Base-by-base conservation (phyloP, 2,329 filamentous ascomycete genomes). In the Coniochaeta sp. region DNA sequence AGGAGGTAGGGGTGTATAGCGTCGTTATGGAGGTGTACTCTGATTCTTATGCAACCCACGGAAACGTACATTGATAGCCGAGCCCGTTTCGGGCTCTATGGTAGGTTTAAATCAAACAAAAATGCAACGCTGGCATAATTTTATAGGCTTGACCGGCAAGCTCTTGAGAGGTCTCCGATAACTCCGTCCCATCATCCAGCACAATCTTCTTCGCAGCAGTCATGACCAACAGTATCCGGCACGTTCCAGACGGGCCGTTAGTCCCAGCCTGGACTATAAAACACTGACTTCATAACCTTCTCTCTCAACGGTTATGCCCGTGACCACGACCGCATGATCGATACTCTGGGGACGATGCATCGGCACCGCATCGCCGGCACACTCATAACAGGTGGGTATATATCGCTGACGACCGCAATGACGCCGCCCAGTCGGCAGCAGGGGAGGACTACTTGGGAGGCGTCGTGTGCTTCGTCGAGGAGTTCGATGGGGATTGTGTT, bases 301-400 rank as follows among this genome's bases (percentile, higher is more conserved):
- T 71, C 70, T 48, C 69, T 70, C 6, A 4, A 69, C 67, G 6
- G 74, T 65, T 51, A 66, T 63, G 2, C 72, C 72, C 7, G 64
- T 60, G 7, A 75, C 14, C 14, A 76, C 62, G 27, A 69, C 58
- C 14, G 57, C 60, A 50, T 73, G 74, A 56, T 75, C 71, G 8
- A 71, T 55, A 47, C 63, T 72, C 30, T 63, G 48, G 1, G 71
- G 74, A 12, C 71, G 69, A 54, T 74, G 72, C 65, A 73, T 69
- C 1, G 70, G 71, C 67, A 63, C 0, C 70, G 68, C 3, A 14
- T 10, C n/a, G 12, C 38, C 38, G 12, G 12, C n/a, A n/a, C n/a
- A n/a, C n/a, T n/a, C n/a, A 70, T 53, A 8, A 56, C 31, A 56
- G 38, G 4, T 22, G 20, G 38, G 38, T 3, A 42, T 3, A 42